Evolutionary conservation across 768 basidiomycete species (phyloP).

Genomic region (Podaxis rugospora): DNA sequence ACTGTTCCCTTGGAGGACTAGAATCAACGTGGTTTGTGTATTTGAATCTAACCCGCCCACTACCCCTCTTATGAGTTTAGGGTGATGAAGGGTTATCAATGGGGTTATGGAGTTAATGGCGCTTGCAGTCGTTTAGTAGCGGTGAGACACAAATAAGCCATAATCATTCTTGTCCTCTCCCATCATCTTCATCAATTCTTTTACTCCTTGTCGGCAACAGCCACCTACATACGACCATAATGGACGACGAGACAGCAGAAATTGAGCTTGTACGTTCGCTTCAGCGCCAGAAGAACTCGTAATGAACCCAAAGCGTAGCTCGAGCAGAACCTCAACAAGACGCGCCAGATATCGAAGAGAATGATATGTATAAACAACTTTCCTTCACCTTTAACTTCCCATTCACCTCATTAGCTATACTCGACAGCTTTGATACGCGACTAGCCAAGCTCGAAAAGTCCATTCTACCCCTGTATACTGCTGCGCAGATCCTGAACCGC

Average conservation of each 20-base stretch:
- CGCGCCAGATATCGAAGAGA: constrained; percentile 75
- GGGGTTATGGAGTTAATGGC: no score
- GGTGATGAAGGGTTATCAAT: no score
- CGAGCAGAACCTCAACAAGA: constrained; percentile 86
- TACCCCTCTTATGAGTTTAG: no score
- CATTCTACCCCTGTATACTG: constrained; percentile 76
- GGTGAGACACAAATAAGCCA: no score
- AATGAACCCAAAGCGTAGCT: constrained; percentile 41
- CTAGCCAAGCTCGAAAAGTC: constrained; percentile 82
- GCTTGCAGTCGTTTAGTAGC: no score
- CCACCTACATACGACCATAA: constrained; percentile 11
- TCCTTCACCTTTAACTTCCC: constrained; percentile 1
- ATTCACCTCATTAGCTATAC: constrained; percentile 56
- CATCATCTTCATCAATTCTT: not conserved
- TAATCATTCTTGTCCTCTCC: not conserved
- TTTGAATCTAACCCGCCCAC: no score
- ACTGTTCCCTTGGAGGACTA: no score
- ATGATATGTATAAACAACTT: constrained; percentile 68
- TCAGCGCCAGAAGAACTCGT: not conserved
- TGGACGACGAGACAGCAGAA: constrained; percentile 69
- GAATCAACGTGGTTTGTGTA: no score
- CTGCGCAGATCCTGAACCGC: constrained; percentile 70
- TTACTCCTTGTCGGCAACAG: no score
- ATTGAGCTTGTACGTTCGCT: constrained; percentile 55
- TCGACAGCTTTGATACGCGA: constrained; percentile 80